Evolutionary conservation across 768 basidiomycete species (phyloP).

Genomic region (Russula brevipes): DNA sequence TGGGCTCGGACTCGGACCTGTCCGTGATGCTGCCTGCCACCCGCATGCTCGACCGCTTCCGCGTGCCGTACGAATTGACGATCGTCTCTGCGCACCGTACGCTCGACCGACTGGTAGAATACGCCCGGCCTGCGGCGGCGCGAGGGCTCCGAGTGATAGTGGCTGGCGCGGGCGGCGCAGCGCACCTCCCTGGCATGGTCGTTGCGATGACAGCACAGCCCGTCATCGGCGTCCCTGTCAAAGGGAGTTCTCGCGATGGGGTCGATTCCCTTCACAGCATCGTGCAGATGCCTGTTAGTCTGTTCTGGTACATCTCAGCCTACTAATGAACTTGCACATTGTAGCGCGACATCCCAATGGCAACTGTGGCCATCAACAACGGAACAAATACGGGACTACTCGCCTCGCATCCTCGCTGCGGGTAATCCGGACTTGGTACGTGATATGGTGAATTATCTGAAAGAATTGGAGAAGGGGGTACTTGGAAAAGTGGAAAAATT

Average conservation of each 20-base stretch:
- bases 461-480: conserved; percentile 66
- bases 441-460: conserved; percentile 72
- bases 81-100: conserved; percentile 98
- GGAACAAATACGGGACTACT: conserved; percentile 89
- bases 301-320: neutral
- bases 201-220: conserved; percentile 90
- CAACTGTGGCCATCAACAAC: conserved; percentile 96
- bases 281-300: conserved; percentile 95
- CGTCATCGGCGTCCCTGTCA: conserved; percentile 95
- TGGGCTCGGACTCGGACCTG: conserved; percentile 99
- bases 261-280: conserved; percentile 97
- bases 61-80: conserved; percentile 85
- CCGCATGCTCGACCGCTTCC: conserved; percentile 74
- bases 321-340: conserved; percentile 7
- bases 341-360: conserved; percentile 93
- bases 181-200: conserved; percentile 98
- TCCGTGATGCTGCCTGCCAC: conserved; percentile 89
- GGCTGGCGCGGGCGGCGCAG: conserved; percentile 97
- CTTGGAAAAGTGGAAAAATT: conserved; percentile 72
- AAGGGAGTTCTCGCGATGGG: conserved; percentile 88
- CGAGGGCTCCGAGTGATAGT: conserved; percentile 73
- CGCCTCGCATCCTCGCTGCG: conserved; percentile 80
- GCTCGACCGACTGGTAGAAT: conserved; percentile 77
- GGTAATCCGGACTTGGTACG: conserved; percentile 60
- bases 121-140: conserved; percentile 66